phyloP scores from a whole-genome alignment of 495 filamentous ascomycete genomes.

The Talaromyces nanjingensis region DNA sequence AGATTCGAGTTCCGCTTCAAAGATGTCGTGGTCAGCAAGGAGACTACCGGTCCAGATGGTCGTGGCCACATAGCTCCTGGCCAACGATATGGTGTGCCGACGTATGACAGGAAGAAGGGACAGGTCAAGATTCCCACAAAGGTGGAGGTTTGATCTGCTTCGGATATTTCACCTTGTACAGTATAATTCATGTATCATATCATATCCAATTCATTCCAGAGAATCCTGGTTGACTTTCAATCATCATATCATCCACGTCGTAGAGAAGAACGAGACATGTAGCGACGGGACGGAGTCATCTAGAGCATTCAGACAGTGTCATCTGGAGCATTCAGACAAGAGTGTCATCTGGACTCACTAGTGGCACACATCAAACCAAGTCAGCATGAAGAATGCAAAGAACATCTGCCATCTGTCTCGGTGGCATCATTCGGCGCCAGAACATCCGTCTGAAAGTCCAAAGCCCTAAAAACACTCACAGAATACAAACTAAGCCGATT shows the following conservation, averaged over 20 bases:
- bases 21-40: conserved; percentile 47
- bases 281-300: too few species aligned
- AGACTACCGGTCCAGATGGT: conserved; percentile 56
- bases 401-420: not conserved
- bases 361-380: too few species aligned
- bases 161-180: not conserved
- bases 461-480: not conserved
- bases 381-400: not conserved
- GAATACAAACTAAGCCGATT: not conserved
- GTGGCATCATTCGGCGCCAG: not conserved
- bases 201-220: not conserved
- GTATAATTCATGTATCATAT: conserved; percentile 9
- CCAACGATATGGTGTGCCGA: conserved; percentile 62
- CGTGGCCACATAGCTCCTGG: conserved; percentile 50
- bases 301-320: too few species aligned
- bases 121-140: conserved; percentile 64
- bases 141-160: conserved; percentile 39
- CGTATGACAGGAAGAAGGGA: conserved; percentile 65
- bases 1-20: conserved; percentile 79
- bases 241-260: not conserved
- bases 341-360: too few species aligned
- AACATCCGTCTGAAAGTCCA: not conserved
- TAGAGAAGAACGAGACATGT: not conserved
- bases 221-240: not conserved
- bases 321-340: too few species aligned